A percentile compares a stretch with the other conserved stretches of the same genome.
Evolutionary conservation across 2,329 filamentous ascomycete species (phyloP).

Genomic region (Fusarium armeniacum): DNA sequence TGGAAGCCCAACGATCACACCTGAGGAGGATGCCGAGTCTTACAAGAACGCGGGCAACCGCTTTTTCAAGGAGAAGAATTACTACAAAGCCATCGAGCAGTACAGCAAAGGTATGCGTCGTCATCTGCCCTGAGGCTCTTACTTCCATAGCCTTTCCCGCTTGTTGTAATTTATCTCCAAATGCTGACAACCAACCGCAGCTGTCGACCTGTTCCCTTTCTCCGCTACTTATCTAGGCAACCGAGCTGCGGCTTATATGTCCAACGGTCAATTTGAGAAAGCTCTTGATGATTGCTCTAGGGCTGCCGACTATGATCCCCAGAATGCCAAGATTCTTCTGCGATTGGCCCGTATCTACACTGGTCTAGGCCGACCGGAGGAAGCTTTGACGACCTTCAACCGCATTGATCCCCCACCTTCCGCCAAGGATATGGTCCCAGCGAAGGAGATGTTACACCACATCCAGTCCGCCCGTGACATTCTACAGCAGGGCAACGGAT

Average conservation of each 20-base stretch:
- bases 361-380: constrained; percentile 85
- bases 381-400: constrained; percentile 85
- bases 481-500: constrained; percentile 79
- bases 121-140: constrained; percentile 4
- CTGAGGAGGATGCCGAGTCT: constrained; percentile 83
- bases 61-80: constrained; percentile 96
- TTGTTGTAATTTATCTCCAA: constrained; percentile 14
- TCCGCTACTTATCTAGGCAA: constrained; percentile 95
- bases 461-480: constrained; percentile 84
- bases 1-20: constrained; percentile 67
- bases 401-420: constrained; percentile 85
- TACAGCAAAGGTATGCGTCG: constrained; percentile 86
- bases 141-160: constrained; percentile 1
- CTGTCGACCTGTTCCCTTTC: constrained; percentile 86
- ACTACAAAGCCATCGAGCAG: constrained; percentile 86
- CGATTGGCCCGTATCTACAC: constrained; percentile 92
- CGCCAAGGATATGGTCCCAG: constrained; percentile 86
- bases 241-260: constrained; percentile 94
- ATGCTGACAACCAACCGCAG: constrained; percentile 62
- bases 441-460: constrained; percentile 86
- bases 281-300: constrained; percentile 89
- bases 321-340: constrained; percentile 89
- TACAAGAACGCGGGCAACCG: constrained; percentile 96
- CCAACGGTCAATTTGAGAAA: constrained; percentile 80
- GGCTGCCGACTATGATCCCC: constrained; percentile 85